Base-by-base conservation (phyloP, 31 red algal genomes). In the Bonnemaisonia californica region DNA sequence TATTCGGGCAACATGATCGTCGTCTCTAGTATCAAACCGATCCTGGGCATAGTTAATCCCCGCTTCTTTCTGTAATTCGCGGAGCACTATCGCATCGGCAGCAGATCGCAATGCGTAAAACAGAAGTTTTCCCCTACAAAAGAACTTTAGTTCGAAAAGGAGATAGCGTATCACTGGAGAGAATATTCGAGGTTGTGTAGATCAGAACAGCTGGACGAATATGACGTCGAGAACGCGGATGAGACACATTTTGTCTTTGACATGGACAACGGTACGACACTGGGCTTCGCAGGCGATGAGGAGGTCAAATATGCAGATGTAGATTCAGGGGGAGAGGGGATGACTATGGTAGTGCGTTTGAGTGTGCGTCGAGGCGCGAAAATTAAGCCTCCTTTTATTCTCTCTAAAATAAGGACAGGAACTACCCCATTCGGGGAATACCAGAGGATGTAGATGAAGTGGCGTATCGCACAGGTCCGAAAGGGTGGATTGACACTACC, bases 401-500 rank as follows among this genome's bases (percentile, higher is more conserved):
- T 74, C 5, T 74, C 54, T 36, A 74, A 74, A 74, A 74, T 54
- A 7, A 27, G 21, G 5, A 56, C 34, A 16, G 21, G 70, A 23
- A 11, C 39, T 22, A 54, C 45, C 22, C 70, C 37, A 22, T 54
- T 74, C 38, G 23, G 47, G 70, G 70, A n/a, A 41, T 74, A 22
- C 38, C 37, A 4, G 70, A 74, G 8, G 32, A 45, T 74, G 26
- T 74, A 3, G 2, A 36, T 69, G 64, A 18, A 33, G 4, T 69
- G 4, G 33, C 64, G 2, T 69, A 69, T 34, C 26, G 64, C 2
- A 37, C 64, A 37, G 27, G 64, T 69, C 60, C 64, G 59, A 84
- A 84, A 42, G 66, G 4, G 2, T 84, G 64, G 80, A 84, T 84
- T 64, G 63, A 84, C 45, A 71, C 4, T 3, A 73, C 27, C 3